A percentile compares a stretch with the other conserved stretches of the same genome.
These are phyloP conservation scores for Teratosphaeria pseudoeucalypti DNA, from an alignment of 2,329 filamentous ascomycete species.

Conservation along the genomic window DNA sequence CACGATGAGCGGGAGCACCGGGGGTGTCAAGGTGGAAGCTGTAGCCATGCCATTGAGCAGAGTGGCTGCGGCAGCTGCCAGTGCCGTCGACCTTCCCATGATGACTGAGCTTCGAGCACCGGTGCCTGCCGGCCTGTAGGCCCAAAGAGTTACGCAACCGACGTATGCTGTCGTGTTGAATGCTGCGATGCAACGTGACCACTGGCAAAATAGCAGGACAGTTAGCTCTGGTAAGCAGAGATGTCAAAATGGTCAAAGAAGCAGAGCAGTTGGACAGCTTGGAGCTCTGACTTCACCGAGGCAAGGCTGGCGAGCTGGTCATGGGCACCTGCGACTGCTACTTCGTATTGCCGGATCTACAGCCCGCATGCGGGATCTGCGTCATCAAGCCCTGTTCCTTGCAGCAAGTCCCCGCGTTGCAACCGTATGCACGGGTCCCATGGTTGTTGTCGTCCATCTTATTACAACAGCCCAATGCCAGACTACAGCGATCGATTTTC, in stretches of 20 bases:
- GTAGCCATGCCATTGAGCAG: slow-evolving; percentile 18
- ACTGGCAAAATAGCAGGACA: background rate
- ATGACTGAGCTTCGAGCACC: background rate
- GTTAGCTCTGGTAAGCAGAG: background rate
- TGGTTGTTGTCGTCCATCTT: background rate
- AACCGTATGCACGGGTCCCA: background rate
- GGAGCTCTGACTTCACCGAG: no score
- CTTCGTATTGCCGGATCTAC: no score
- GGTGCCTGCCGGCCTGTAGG: background rate
- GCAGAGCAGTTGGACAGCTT: no score
- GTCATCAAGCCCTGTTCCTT: background rate
- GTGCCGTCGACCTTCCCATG: background rate
- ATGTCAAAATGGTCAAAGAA: no score
- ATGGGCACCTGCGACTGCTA: no score
- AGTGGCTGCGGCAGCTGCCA: background rate
- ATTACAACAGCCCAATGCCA: no score
- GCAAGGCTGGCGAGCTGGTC: no score
- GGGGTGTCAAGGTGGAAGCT: slow-evolving; percentile 46
- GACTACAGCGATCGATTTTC: no score
- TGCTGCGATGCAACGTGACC: background rate
- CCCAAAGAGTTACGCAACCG: background rate
- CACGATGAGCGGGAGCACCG: slow-evolving; percentile 41
- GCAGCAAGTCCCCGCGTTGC: background rate
- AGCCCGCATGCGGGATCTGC: background rate
- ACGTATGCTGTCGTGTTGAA: background rate